phyloP scores from a whole-genome alignment of 768 basidiomycete genomes.

The Russula foetens region DNA sequence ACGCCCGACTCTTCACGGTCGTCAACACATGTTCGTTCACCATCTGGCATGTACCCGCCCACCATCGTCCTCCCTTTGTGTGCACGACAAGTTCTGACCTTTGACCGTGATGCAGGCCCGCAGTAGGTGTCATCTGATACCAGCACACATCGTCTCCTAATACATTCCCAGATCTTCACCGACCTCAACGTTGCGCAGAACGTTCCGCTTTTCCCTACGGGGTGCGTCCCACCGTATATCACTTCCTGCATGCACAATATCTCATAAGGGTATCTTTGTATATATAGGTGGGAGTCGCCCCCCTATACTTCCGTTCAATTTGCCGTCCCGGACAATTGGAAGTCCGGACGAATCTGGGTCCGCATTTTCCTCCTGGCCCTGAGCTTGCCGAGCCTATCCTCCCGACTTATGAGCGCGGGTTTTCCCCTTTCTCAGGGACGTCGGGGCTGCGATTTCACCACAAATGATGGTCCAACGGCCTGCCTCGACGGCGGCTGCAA shows the following conservation, averaged over 20 bases:
- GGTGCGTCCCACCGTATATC: neutral
- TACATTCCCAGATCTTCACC: constrained; percentile 9
- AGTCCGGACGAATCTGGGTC: constrained; percentile 24
- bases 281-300: constrained; percentile 19
- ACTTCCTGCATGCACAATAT: neutral
- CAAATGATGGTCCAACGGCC: constrained; percentile 16
- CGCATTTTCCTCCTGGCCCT: neutral
- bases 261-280: neutral
- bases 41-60: constrained; percentile 3
- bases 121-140: neutral
- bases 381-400: neutral
- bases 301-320: constrained; percentile 17
- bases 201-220: constrained; percentile 9
- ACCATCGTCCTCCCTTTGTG: neutral
- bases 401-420: neutral
- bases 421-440: constrained; percentile 15
- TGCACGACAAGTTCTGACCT: neutral
- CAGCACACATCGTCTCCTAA: neutral
- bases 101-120: constrained; percentile 4
- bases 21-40: constrained; percentile 17
- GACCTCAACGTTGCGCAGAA: constrained; percentile 2
- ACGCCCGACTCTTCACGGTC: constrained; percentile 11
- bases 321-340: constrained; percentile 23
- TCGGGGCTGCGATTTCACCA: constrained; percentile 22
- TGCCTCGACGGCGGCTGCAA: constrained; percentile 25